A percentile compares a stretch with the other conserved stretches of the same genome.
phyloP scores from a whole-genome alignment of 148 eudicot species.

The Rhododendron henanense region DNA sequence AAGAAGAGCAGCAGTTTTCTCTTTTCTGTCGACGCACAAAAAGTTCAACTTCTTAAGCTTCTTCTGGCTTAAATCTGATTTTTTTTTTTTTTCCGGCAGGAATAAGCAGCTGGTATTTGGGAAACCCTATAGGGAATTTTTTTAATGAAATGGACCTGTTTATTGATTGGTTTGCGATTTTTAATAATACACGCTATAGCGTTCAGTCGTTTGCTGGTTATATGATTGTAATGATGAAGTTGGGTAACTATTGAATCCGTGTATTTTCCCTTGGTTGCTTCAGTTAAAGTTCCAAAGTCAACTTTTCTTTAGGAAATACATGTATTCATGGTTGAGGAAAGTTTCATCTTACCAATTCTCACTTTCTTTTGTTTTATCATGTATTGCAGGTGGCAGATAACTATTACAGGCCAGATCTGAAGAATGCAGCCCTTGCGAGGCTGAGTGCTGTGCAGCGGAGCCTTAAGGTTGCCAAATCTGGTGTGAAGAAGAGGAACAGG shows the following conservation, averaged over 20 bases:
- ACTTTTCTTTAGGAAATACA: background rate
- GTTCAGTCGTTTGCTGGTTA: background rate
- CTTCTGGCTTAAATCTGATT: background rate
- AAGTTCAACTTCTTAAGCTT: background rate
- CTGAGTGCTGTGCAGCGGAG: slow-evolving; percentile 77
- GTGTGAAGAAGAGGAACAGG: slow-evolving; percentile 91
- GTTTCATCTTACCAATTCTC: background rate
- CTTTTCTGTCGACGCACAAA: background rate
- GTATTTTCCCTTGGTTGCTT: background rate
- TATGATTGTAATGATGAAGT: background rate
- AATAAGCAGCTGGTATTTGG: background rate
- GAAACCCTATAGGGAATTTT: background rate
- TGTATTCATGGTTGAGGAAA: background rate
- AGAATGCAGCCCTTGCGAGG: slow-evolving; percentile 88
- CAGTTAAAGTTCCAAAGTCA: background rate
- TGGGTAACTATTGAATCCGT: background rate
- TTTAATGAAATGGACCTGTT: background rate
- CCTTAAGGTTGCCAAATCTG: slow-evolving; percentile 86
- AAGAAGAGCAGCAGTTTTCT: background rate
- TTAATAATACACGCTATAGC: background rate
- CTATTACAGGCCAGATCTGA: slow-evolving; percentile 84
- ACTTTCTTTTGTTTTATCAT: background rate
- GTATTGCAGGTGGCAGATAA: slow-evolving; percentile 61
- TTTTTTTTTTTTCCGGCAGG: background rate
- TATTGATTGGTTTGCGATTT: background rate